Evolutionary conservation across 495 filamentous ascomycete genomes (phyloP).

Genomic region (Talaromyces wortmannii): DNA sequence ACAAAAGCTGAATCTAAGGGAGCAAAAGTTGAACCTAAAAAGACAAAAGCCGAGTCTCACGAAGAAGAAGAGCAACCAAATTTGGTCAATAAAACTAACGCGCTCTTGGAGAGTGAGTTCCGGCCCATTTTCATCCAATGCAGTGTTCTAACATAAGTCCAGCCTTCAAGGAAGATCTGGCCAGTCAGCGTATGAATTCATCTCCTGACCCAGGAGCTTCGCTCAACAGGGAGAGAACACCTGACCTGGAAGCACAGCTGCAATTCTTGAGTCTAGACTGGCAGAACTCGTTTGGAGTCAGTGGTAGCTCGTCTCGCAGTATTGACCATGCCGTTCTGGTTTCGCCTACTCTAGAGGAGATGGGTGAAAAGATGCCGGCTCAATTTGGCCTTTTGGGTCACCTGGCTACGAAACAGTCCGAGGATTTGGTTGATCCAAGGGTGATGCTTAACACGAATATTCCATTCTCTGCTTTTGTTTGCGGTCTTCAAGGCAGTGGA

Average conservation of each 20-base stretch:
- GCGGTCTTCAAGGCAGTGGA: slow-evolving; percentile 62
- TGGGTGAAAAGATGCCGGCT: slow-evolving; percentile 11
- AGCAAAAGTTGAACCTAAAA: not conserved
- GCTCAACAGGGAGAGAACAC: not conserved
- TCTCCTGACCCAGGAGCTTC: not conserved
- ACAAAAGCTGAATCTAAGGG: too few species aligned
- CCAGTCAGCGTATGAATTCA: not conserved
- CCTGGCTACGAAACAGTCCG: slow-evolving; percentile 2
- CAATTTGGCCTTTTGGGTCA: slow-evolving; percentile 16
- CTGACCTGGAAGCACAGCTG: slow-evolving; percentile 7
- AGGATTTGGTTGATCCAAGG: slow-evolving; percentile 6
- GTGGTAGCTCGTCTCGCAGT: not conserved
- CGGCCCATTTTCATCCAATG: not conserved
- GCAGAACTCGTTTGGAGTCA: not conserved
- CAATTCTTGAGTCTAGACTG: slow-evolving; percentile 8
- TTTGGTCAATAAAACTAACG: slow-evolving; percentile 2
- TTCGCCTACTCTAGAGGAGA: slow-evolving; percentile 6
- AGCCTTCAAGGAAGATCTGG: slow-evolving; percentile 15
- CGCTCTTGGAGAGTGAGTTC: not conserved
- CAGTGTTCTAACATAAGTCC: not conserved
- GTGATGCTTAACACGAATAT: slow-evolving; percentile 45
- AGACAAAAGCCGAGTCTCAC: not conserved
- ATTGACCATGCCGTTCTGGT: slow-evolving; percentile 12
- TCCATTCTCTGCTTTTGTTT: slow-evolving; percentile 62
- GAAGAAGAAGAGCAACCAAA: not conserved